phyloP scores from a whole-genome alignment of 208 protist genomes.

The Crithidia sp. region DNA sequence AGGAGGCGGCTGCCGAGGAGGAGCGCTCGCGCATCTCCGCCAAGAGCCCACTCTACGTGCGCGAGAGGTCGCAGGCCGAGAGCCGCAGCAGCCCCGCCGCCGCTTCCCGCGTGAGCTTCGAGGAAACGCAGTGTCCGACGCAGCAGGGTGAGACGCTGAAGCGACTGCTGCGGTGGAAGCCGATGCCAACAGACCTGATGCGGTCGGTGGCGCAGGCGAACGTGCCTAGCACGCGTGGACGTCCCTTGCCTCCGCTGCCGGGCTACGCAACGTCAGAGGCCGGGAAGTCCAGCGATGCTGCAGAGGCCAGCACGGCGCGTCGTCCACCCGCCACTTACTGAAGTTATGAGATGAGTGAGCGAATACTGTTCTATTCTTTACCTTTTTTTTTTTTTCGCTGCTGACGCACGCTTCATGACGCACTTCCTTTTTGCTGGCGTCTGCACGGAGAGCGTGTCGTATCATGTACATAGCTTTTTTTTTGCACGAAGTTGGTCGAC shows the following conservation, averaged over 20 bases:
- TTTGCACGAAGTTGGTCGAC: not conserved
- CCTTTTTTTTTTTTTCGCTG: constrained; percentile 19
- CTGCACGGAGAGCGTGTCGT: too few relatives aligned
- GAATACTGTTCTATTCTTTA: not conserved
- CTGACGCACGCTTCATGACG: not conserved
- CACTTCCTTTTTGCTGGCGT: not conserved
- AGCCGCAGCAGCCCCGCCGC: not conserved
- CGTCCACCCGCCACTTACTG: constrained; percentile 17
- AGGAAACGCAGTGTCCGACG: constrained; percentile 32
- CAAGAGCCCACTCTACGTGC: constrained; percentile 58
- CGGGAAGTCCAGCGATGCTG: not conserved
- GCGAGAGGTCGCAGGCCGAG: constrained; percentile 22
- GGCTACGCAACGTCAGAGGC: constrained; percentile 7
- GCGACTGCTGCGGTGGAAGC: constrained; percentile 79
- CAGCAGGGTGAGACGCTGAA: constrained; percentile 64
- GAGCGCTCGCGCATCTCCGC: constrained; percentile 20
- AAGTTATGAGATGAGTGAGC: not conserved
- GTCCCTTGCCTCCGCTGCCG: constrained; percentile 51
- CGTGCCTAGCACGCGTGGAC: constrained; percentile 32
- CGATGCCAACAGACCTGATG: constrained; percentile 64
- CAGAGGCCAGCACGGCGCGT: not conserved
- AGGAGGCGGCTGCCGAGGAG: constrained; percentile 50
- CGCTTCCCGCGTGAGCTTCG: constrained; percentile 1
- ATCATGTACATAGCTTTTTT: not conserved
- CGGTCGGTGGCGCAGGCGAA: constrained; percentile 34